phyloP scores from a whole-genome alignment of 208 protist species.

The Crithidia sp. region DNA sequence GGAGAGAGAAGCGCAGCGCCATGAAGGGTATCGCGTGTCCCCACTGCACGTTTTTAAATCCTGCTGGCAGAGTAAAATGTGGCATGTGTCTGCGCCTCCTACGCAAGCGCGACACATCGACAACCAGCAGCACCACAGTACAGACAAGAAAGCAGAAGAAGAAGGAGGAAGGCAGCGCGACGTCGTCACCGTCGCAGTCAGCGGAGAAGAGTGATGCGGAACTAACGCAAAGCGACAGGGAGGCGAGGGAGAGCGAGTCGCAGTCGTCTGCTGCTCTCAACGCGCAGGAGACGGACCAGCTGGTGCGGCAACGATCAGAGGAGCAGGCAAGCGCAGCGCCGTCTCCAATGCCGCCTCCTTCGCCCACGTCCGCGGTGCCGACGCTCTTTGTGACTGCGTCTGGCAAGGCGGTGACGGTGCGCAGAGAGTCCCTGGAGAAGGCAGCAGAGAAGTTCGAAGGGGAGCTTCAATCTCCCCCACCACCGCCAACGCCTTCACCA shows the following conservation, averaged over 20 bases:
- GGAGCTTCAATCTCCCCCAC: neutral
- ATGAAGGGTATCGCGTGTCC: slow-evolving; percentile 48
- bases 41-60: slow-evolving; percentile 75
- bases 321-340: neutral
- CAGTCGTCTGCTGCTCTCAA: neutral
- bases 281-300: no score
- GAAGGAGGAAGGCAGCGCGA: neutral
- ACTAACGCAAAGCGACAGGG: neutral
- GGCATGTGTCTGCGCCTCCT: slow-evolving; percentile 62
- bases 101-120: slow-evolving; percentile 33
- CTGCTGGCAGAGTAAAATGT: slow-evolving; percentile 44
- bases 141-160: neutral
- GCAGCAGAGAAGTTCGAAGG: slow-evolving; percentile 11
- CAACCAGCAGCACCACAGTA: neutral
- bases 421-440: slow-evolving; percentile 21
- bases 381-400: slow-evolving; percentile 46
- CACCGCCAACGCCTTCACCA: neutral
- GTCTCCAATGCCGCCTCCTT: neutral
- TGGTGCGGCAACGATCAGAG: neutral
- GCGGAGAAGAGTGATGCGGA: neutral
- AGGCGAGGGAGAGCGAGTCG: neutral
- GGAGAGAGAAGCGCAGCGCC: neutral
- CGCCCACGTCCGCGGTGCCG: slow-evolving; percentile 8
- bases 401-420: slow-evolving; percentile 40
- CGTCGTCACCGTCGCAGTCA: slow-evolving; percentile 2